Evolutionary conservation across 2,329 filamentous ascomycete species (phyloP), one percentile per base, ranked within the genome.

Genomic region (Beauveria varroae): DNA sequence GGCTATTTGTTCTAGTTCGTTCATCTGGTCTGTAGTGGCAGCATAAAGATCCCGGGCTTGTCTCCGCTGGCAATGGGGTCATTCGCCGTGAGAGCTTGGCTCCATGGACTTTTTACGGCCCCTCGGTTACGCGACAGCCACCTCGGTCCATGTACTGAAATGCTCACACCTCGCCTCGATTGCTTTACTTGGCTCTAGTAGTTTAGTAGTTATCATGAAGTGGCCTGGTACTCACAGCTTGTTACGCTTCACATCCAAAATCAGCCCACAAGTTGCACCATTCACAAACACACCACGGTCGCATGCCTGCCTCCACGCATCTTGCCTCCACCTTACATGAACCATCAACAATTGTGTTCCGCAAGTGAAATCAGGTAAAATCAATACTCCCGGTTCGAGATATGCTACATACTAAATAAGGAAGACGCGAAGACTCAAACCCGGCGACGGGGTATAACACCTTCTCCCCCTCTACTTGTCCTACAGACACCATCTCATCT

Each of bases 321-420:
- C 10, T 12, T 51, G 24, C 18, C 40, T 34, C 8, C 10, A 57
- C 16, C n/a, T 37, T 37, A 37, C 16, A 20, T 18, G 20, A 46
- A 24, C n/a, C 41, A n/a, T 57, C 44, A 18, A 16, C 28, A 41
- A 8, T 14, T n/a, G 40, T n/a, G 12, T 34, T 26, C 20, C n/a
- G 22, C 16, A 16, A 12, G 18, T 12, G 46, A 59, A 30, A 52
- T 26, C 47, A 16, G 22, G 18, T 8, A 52, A 59, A 30, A 52
- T 37, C 47, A 59, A 41, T 59, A 59, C 57, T 59, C 57, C 57
- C 50, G 40, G 41, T 53, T 58, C 57, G 57, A 59, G 57, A 59
- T 59, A 60, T 60, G 50, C 50, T 60, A 50, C 41, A 50, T 47
- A 54, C 49, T 26, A 26, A 52, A 51, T 40, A 37, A 40, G 28